Percentiles rank a stretch among this genome's conserved stretches.
Evolutionary conservation across 1,284 basidiomycete species (phyloP).

Genomic region (Naganishia sp.): DNA sequence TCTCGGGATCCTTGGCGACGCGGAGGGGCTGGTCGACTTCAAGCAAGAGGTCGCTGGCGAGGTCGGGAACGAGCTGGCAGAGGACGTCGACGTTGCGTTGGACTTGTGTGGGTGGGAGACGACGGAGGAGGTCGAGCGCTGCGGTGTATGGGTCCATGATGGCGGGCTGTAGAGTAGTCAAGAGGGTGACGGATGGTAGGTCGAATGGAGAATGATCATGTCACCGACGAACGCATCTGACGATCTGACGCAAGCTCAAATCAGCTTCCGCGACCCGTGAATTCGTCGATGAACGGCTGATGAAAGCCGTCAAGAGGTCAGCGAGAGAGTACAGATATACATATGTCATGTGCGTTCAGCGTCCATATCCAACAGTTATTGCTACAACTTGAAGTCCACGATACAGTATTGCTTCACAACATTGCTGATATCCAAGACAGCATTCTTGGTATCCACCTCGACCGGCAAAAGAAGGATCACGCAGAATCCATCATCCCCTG

Average conservation of each 20-base stretch:
- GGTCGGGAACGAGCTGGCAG: constrained; percentile 83
- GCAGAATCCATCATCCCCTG: background rate
- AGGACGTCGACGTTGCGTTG: constrained; percentile 84
- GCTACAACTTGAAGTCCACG: no score
- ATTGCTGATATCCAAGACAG: no score
- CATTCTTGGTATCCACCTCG: background rate
- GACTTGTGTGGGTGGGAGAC: constrained; percentile 87
- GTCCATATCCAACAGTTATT: no score
- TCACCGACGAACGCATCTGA: background rate
- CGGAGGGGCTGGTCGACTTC: constrained; percentile 94
- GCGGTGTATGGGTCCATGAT: constrained; percentile 44
- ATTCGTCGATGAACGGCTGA: no score
- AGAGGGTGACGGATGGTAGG: background rate
- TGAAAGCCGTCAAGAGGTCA: no score
- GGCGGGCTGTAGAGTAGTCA: background rate
- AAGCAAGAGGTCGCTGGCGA: constrained; percentile 90
- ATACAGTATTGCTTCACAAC: no score
- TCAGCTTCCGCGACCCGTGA: constrained; percentile 15
- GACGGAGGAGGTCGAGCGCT: constrained; percentile 92
- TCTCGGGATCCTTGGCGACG: constrained; percentile 70
- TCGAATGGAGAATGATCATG: background rate
- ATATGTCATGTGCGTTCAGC: background rate
- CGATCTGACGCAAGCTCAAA: constrained; percentile 9
- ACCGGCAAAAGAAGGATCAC: background rate
- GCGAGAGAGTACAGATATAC: background rate